These are phyloP conservation scores for Solanum corneliomulleri DNA, from an alignment of 257 asterid species.

Conservation along the genomic window DNA sequence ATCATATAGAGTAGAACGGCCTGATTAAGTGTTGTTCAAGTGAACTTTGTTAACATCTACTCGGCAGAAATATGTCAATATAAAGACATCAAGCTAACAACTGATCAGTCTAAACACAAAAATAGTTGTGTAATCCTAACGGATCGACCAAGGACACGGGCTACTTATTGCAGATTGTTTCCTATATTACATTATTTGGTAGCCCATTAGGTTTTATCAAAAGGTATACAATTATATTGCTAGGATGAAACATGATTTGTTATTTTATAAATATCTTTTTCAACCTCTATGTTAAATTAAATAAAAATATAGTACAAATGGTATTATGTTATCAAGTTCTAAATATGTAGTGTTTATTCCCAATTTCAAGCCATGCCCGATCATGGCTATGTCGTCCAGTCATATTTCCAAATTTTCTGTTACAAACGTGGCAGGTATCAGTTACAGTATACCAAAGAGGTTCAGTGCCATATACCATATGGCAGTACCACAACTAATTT, in stretches of 20 bases:
- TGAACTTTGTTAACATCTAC: conserved; percentile 27
- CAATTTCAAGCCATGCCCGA: background rate
- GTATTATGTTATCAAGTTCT: background rate
- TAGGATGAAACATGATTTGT: background rate
- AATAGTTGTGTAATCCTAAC: background rate
- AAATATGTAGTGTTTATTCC: background rate
- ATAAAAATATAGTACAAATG: background rate
- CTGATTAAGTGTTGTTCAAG: conserved; percentile 17
- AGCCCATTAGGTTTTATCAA: background rate
- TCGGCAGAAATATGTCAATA: conserved; percentile 5
- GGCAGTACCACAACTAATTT: too few relatives aligned
- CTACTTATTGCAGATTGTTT: background rate
- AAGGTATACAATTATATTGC: background rate
- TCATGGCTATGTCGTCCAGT: too few relatives aligned
- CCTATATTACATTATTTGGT: background rate
- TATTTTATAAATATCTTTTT: background rate
- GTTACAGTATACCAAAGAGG: too few relatives aligned
- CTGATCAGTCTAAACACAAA: background rate
- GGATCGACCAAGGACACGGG: background rate
- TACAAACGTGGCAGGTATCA: too few relatives aligned
- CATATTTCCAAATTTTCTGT: too few relatives aligned
- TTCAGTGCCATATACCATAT: too few relatives aligned
- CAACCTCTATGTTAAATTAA: background rate
- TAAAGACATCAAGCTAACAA: conserved; percentile 2
- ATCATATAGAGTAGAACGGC: conserved; percentile 12